Percentiles rank a stretch among this genome's conserved stretches.
These are phyloP conservation scores for Colletotrichum caudatum DNA, from an alignment of 2,329 filamentous ascomycete species.

Conservation along the genomic window DNA sequence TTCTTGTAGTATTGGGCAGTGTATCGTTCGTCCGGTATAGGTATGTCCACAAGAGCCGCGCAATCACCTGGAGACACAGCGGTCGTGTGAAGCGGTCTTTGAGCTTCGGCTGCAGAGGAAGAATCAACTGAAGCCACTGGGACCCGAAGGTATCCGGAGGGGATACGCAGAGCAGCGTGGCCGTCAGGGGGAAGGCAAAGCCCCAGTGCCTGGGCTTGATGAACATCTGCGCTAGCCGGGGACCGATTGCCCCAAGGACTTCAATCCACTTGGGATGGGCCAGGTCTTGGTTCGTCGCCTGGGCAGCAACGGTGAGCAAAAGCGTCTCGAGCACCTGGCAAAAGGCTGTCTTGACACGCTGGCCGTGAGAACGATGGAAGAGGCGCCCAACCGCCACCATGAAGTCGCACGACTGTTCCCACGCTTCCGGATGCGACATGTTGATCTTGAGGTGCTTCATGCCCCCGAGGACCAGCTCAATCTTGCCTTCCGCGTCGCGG, in stretches of 20 bases:
- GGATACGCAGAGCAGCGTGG: constrained; percentile 88
- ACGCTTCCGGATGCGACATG: constrained; percentile 77
- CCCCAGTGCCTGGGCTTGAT: constrained; percentile 93
- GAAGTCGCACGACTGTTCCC: constrained; percentile 91
- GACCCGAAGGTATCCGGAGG: constrained; percentile 83
- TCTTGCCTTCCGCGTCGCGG: constrained; percentile 80
- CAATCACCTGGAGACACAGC: constrained; percentile 88
- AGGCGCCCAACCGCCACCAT: constrained; percentile 84
- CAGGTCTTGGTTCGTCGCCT: constrained; percentile 80
- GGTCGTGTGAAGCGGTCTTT: constrained; percentile 86
- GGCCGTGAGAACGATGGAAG: constrained; percentile 87
- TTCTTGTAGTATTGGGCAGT: constrained; percentile 75
- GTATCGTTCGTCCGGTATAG: constrained; percentile 86
- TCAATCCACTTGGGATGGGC: constrained; percentile 87
- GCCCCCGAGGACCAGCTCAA: constrained; percentile 87
- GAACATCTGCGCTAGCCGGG: constrained; percentile 85
- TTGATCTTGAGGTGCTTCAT: constrained; percentile 91
- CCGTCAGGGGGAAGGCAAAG: constrained; percentile 88
- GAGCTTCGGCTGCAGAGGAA: constrained; percentile 81
- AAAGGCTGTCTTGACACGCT: constrained; percentile 91
- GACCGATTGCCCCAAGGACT: constrained; percentile 82
- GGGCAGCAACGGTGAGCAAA: constrained; percentile 86
- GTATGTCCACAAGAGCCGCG: constrained; percentile 93
- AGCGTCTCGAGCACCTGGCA: constrained; percentile 92
- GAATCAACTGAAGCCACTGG: constrained; percentile 88